phyloP scores from a whole-genome alignment of 176 grass and related monocot species.

The Otatea glauca region DNA sequence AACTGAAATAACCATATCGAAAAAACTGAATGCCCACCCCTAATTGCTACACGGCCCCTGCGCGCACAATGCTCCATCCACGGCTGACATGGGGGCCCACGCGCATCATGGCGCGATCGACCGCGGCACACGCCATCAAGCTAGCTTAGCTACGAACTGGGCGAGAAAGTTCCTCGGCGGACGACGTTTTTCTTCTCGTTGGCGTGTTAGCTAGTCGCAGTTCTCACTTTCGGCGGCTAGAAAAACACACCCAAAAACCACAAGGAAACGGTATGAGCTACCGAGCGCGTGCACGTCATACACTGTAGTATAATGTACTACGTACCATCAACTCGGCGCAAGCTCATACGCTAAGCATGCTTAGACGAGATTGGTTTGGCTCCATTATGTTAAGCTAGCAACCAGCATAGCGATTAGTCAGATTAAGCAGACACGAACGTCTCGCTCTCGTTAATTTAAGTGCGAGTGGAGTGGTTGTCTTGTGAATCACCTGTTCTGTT shows the following conservation, averaged over 20 bases:
- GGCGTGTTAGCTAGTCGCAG: not conserved
- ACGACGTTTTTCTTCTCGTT: not conserved
- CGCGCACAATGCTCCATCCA: not conserved
- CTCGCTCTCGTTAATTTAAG: not conserved
- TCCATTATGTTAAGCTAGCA: not conserved
- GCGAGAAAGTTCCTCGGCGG: not conserved
- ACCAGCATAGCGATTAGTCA: not conserved
- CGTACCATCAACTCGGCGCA: not conserved
- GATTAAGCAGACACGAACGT: not conserved
- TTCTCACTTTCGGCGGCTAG: not conserved
- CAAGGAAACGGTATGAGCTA: not conserved
- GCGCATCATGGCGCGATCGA: not conserved
- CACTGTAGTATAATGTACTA: not conserved
- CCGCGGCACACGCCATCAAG: not conserved
- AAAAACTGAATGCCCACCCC: too few species aligned
- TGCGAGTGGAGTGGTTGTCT: not conserved
- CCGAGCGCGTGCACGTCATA: not conserved
- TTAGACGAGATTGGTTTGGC: not conserved
- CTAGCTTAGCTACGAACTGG: not conserved
- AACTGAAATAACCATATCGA: too few species aligned
- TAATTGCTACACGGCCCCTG: too few species aligned
- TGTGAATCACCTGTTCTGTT: not conserved
- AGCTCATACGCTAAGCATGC: not conserved
- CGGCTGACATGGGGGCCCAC: not conserved
- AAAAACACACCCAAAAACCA: not conserved